These are phyloP conservation scores for Fermentozyma sake DNA, from an alignment of 1,139 yeast genomes.

Conservation along the genomic window DNA sequence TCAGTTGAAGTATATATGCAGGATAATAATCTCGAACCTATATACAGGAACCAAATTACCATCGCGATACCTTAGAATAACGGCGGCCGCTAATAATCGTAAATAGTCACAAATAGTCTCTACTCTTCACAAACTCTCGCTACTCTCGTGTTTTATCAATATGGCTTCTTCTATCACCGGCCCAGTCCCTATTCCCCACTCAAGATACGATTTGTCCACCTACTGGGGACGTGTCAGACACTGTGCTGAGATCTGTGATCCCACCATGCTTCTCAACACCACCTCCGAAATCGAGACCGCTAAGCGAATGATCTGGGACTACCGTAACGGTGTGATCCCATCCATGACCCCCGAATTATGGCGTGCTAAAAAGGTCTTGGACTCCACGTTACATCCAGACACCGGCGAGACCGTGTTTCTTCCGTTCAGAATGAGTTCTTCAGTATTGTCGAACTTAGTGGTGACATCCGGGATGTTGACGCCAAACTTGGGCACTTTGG, in stretches of 20 bases:
- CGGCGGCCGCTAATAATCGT: background rate
- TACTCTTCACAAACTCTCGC: background rate
- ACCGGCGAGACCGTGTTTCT: conserved; percentile 88
- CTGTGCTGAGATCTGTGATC: conserved; percentile 90
- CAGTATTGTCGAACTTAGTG: conserved; percentile 86
- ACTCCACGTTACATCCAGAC: conserved; percentile 90
- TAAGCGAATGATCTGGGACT: conserved; percentile 61
- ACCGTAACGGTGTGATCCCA: conserved; percentile 59
- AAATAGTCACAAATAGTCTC: background rate
- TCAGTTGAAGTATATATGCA: no score
- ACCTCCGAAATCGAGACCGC: conserved; percentile 60
- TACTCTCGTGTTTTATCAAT: background rate
- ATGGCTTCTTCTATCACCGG: conserved; percentile 93
- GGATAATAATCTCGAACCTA: no score
- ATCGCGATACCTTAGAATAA: background rate
- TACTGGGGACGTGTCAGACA: conserved; percentile 94
- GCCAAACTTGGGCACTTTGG: conserved; percentile 83
- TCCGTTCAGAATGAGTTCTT: conserved; percentile 96
- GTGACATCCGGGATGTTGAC: conserved; percentile 98
- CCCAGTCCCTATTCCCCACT: conserved; percentile 69
- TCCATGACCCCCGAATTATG: conserved; percentile 79
- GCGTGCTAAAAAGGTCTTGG: conserved; percentile 82
- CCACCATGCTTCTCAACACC: conserved; percentile 79
- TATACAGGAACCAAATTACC: background rate
- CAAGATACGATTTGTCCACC: conserved; percentile 71